Evolutionary conservation across 805 yeast species (phyloP), one percentile per base, ranked within the genome.

Genomic region (Ogataea chonburiensis): DNA sequence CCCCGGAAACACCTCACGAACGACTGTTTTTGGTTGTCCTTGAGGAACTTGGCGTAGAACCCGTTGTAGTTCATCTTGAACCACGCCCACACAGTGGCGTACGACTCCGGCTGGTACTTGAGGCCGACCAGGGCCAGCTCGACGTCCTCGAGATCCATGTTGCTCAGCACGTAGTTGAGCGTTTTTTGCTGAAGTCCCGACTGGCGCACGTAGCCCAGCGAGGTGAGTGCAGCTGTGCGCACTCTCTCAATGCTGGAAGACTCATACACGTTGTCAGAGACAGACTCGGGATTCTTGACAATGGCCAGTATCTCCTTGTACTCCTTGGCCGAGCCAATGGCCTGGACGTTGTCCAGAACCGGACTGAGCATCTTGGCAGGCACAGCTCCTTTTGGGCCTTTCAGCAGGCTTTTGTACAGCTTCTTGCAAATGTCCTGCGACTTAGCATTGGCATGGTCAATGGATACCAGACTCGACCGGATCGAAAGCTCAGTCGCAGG

Each of bases 121-220:
- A 70, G 58, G 34, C 87, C 87, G 23, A 78, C 52, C n/a, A 81
- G 56, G 0, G 75, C 77, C 34, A 73, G 49, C 47, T 79, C 87
- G 27, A 79, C 69, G 49, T 73, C 54, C 18, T 64, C 66, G 7
- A 73, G 63, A 45, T 77, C 82, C 35, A 77, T 70, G 51, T 79
- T 81, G 28, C 73, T 71, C 36, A 60, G 55, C 10, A 81, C 73
- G 50, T 71, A 80, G 43, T 78, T 78, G 44, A 81, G 63, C 0
- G 79, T 68, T 49, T 77, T 75, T 24, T 63, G 61, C 18, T 75
- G 64, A 38, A 80, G 54, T 11, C 72, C 75, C 7, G 53, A 56
- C 31, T 69, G 67, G 8, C 58, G 47, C 15, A 68, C 66, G 48
- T 68, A 79, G 0, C 82, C 77, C 12, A 82, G 56, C 3, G 81